phyloP scores from a whole-genome alignment of 805 yeast species.

The Candida chauliodis region DNA sequence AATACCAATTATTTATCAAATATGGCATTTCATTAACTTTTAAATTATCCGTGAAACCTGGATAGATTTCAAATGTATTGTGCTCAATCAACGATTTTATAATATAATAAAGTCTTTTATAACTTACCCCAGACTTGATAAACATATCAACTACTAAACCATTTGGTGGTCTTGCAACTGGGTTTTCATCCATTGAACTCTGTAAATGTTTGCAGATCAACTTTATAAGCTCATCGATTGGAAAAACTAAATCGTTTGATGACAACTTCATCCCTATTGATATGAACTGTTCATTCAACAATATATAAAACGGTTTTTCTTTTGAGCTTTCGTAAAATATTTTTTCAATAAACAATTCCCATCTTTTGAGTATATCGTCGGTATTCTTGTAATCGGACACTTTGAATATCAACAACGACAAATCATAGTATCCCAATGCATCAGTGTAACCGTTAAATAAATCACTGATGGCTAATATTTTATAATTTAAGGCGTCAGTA shows the following conservation, averaged over 20 bases:
- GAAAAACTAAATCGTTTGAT: constrained; percentile 75
- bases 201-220: constrained; percentile 55
- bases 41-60: constrained; percentile 39
- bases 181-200: constrained; percentile 32
- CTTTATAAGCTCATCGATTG: constrained; percentile 67
- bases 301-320: constrained; percentile 37
- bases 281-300: constrained; percentile 36
- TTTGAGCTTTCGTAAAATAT: constrained; percentile 28
- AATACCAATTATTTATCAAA: constrained; percentile 65
- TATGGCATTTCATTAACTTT: constrained; percentile 55
- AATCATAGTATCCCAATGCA: constrained; percentile 81
- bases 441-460: constrained; percentile 83
- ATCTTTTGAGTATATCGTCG: constrained; percentile 77
- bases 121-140: constrained; percentile 58
- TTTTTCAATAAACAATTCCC: constrained; percentile 69
- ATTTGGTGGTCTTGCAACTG: constrained; percentile 40
- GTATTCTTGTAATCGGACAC: constrained; percentile 81
- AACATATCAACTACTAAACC: constrained; percentile 65
- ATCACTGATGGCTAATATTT: constrained; percentile 69
- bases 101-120: constrained; percentile 61
- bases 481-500: constrained; percentile 52
- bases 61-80: constrained; percentile 48
- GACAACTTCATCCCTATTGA: constrained; percentile 61
- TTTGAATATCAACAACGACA: constrained; percentile 74
- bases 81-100: constrained; percentile 62